Conservation (phyloP, 495 filamentous ascomycete genomes). For the Parmelia sp. region DNA sequence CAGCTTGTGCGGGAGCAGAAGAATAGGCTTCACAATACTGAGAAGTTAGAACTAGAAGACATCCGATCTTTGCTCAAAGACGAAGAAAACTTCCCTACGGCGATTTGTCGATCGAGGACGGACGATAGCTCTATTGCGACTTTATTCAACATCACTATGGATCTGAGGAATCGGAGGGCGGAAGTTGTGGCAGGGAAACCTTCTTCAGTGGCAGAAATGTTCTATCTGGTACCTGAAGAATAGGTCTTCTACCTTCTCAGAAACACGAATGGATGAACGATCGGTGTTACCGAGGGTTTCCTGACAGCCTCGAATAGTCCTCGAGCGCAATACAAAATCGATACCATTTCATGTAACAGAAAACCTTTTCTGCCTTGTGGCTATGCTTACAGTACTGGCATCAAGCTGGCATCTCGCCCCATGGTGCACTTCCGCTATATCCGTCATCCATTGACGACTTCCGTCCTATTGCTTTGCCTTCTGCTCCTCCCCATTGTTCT, state of each 20-base stretch:
- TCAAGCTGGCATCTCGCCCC: neutral
- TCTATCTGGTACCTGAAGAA: neutral
- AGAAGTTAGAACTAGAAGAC: slow-evolving; percentile 5
- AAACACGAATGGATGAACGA: neutral
- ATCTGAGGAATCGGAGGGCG: slow-evolving; percentile 17
- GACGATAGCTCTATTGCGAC: slow-evolving; percentile 19
- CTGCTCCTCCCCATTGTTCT: slow-evolving; percentile 64
- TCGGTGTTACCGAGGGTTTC: neutral
- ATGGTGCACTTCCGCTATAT: neutral
- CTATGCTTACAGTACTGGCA: neutral
- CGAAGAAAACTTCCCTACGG: slow-evolving; percentile 17
- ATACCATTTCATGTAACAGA: neutral
- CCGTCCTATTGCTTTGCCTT: slow-evolving; percentile 48
- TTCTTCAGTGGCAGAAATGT: neutral
- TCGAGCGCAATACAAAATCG: neutral
- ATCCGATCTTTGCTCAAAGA: slow-evolving; percentile 20
- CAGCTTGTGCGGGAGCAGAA: slow-evolving; percentile 34
- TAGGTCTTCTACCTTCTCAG: neutral
- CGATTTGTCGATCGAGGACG: slow-evolving; percentile 17
- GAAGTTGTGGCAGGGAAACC: slow-evolving; percentile 22
- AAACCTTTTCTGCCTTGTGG: neutral
- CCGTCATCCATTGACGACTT: neutral
- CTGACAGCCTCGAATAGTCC: neutral
- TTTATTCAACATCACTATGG: slow-evolving; percentile 25
- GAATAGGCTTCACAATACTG: slow-evolving; percentile 28